Percentiles rank a stretch among this genome's conserved stretches.
These are phyloP conservation scores for Fusarium sp. DNA, from an alignment of 2,329 filamentous ascomycete genomes.

Conservation along the genomic window DNA sequence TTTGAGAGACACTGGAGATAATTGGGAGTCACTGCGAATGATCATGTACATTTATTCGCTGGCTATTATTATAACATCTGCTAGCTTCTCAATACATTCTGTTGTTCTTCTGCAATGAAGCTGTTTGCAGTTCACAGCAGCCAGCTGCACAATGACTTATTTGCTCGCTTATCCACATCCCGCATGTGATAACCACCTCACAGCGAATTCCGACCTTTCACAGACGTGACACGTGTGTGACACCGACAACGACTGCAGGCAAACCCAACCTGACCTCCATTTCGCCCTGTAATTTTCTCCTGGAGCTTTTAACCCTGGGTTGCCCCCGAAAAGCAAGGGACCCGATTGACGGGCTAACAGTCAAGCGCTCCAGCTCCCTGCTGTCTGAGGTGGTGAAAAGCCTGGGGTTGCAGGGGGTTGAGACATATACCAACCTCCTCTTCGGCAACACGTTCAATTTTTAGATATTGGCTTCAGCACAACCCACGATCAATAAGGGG, in stretches of 20 bases:
- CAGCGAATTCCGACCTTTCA: neutral
- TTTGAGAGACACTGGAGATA: neutral
- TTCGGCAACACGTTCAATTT: neutral
- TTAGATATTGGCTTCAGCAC: neutral
- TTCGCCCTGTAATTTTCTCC: neutral
- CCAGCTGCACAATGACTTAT: neutral
- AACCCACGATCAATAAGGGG: neutral
- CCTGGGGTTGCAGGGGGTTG: slow-evolving; percentile 1
- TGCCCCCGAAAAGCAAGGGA: neutral
- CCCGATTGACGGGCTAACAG: neutral
- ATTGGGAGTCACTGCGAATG: neutral
- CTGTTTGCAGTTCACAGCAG: neutral
- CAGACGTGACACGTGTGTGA: neutral
- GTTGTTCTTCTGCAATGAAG: neutral
- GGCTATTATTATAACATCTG: neutral
- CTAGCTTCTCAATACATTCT: neutral
- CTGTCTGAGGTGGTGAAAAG: neutral
- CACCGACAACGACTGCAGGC: neutral
- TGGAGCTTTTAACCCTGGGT: neutral
- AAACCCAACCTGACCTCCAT: neutral
- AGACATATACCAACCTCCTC: slow-evolving; percentile 11
- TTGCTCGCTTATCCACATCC: neutral
- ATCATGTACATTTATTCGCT: neutral
- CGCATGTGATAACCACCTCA: neutral
- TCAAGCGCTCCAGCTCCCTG: neutral